These are phyloP conservation scores for Haplographium delicatum DNA, from an alignment of 495 filamentous ascomycete genomes.

Conservation along the genomic window DNA sequence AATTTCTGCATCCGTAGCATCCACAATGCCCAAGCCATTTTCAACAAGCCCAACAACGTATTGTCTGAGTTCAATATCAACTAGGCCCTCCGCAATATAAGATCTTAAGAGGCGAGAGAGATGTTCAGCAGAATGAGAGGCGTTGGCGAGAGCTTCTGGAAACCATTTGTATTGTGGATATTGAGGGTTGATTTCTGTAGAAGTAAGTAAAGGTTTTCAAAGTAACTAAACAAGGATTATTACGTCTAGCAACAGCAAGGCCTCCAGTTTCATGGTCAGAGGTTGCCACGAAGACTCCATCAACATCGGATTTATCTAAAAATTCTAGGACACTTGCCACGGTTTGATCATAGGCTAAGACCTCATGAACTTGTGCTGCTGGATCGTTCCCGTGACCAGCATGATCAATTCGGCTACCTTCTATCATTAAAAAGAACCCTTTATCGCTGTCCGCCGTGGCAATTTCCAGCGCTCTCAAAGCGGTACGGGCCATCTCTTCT, in stretches of 20 bases:
- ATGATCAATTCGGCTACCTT: slow-evolving; percentile 93
- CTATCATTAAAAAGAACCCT: slow-evolving; percentile 98
- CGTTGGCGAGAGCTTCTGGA: slow-evolving; percentile 73
- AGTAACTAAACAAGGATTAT: slow-evolving; percentile 20
- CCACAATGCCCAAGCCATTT: slow-evolving; percentile 66
- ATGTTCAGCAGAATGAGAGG: slow-evolving; percentile 70
- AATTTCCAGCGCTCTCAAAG: slow-evolving; percentile 69
- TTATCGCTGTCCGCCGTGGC: slow-evolving; percentile 82
- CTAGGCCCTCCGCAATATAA: slow-evolving; percentile 38
- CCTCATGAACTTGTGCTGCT: slow-evolving; percentile 90
- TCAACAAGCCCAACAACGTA: slow-evolving; percentile 61
- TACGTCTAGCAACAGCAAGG: slow-evolving; percentile 71
- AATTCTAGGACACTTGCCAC: slow-evolving; percentile 82
- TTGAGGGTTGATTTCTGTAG: slow-evolving; percentile 20
- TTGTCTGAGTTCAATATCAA: slow-evolving; percentile 32
- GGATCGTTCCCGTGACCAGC: slow-evolving; percentile 95
- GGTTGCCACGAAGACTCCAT: slow-evolving; percentile 78
- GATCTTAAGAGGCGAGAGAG: slow-evolving; percentile 52
- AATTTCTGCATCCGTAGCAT: slow-evolving; percentile 69
- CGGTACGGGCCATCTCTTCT: slow-evolving; percentile 85
- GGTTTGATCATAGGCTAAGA: slow-evolving; percentile 84
- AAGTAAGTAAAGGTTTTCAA: slow-evolving; percentile 3
- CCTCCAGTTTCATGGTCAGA: slow-evolving; percentile 97
- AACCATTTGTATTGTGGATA: slow-evolving; percentile 82
- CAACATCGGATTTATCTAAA: slow-evolving; percentile 62